Evolutionary conservation across 1,284 basidiomycete genomes (phyloP), one percentile per base, ranked within the genome.

Genomic region (Ganoderma boninense): DNA sequence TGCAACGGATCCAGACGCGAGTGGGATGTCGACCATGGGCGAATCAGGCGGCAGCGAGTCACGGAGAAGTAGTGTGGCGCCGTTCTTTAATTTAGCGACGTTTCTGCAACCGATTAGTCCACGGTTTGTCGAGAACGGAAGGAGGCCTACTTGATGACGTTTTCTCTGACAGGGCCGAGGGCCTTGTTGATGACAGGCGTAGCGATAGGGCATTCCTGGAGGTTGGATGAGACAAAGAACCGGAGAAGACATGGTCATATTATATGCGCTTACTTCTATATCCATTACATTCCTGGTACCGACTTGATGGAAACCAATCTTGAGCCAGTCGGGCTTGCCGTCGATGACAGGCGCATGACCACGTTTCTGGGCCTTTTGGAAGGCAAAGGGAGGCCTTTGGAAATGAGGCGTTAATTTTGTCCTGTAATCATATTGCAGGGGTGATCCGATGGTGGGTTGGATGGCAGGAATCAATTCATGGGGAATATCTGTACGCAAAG

Each of bases 381-480:
- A 81, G 68, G 81, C 79, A 77, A 89, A 92, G 0, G 90, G 89
- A 1, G 95, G 91, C 0, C 92, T 88, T 59, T 98, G 94, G 76
- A 99, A 99, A 80, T 99, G 97, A 0, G 97, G 97, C 0, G 97
- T 99, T 62, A 99, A 92, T 83, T 99, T 99, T 0, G 98, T 99
- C 29, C 97, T 91, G 80, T 99, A 99, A 60, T 87, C 89, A 82
- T 97, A 98, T 74, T 97, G 92, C 64, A 94, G 84, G 0, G 97
- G 98, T 0, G 95, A 97, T 7, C 90, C 89, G 20, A 97, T 92
- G 0, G 97, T 99, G 0, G 91, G 83, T 64, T 89, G 86, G 42
- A 97, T 90, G 0, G 79, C 68, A 13, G 97, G 97, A 1, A 98
- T 82, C 0, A 85, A 80, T 0, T 85, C 78, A 1, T 84, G 74